Evolutionary conservation across 805 yeast species (phyloP).

Genomic region (Metschnikowia hibisci): DNA sequence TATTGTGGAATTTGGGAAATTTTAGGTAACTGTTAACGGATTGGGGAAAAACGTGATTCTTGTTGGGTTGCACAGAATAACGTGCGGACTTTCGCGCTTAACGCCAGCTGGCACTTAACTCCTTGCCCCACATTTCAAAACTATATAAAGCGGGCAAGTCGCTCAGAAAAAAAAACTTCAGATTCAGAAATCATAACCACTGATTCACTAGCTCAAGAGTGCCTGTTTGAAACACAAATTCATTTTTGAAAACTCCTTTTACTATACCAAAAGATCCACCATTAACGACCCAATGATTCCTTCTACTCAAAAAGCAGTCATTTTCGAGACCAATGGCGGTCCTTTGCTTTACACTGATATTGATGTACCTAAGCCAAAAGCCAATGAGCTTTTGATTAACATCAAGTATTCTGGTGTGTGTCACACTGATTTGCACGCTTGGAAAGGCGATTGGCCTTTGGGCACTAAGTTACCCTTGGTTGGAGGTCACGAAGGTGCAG

Average conservation of each 20-base stretch:
- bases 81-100: not conserved
- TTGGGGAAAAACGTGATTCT: not conserved
- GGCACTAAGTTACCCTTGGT: conserved; percentile 70
- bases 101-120: not conserved
- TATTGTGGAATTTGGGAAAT: too few relatives aligned
- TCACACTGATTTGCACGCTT: conserved; percentile 91
- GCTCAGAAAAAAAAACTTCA: not conserved
- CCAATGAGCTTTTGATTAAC: conserved; percentile 74
- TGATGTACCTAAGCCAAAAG: conserved; percentile 75
- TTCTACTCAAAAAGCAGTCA: conserved; percentile 64
- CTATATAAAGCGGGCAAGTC: not conserved
- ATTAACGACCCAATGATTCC: conserved; percentile 38
- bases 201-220: too few relatives aligned
- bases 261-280: not conserved
- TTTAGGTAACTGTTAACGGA: not conserved
- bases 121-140: not conserved
- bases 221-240: too few relatives aligned
- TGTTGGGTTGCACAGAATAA: not conserved
- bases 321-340: conserved; percentile 65
- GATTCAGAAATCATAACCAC: too few relatives aligned
- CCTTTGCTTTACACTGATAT: conserved; percentile 60
- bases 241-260: too few relatives aligned
- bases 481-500: conserved; percentile 91
- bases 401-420: conserved; percentile 89
- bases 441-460: conserved; percentile 93